Evolutionary conservation across 441 rosid species (phyloP), one percentile per base, ranked within the genome.

Genomic region (Gossypium gossypioides): DNA sequence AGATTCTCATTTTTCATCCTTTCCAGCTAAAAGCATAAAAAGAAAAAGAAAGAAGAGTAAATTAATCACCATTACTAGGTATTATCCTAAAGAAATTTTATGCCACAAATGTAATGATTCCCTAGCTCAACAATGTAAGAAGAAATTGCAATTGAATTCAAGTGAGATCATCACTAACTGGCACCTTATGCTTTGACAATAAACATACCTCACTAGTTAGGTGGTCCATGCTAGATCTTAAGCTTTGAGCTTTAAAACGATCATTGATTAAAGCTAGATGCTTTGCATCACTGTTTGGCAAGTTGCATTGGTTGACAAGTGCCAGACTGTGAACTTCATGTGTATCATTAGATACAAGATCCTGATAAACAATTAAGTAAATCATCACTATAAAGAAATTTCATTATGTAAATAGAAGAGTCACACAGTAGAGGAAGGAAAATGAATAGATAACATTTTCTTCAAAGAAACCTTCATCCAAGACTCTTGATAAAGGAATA

Each of bases 1-100:
- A 90, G 83, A 77, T 96, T 96, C 86, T 93, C 99, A 50, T 86
- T 91, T 83, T 96, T 96, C 99, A 96, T 91, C 77, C 88, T 84
- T 79, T 96, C 97, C 86, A 96, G 79, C 98, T 96, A 85, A 81
- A 74, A 50, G 63, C 40, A 52, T 2, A n/a, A 25, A 25, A 75
- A 24, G 19, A 27, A 27, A 5, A 58, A 58, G 8, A 68, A 57
- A 25, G 37, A 29, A 37, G 10, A 37, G 27, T 58, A 19, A 56
- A 76, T 57, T 77, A 78, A 79, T 69, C 44, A 55, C 48, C 51
- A 66, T 18, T 64, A 66, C 32, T 7, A 19, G 24, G 40, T 6
- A 2, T 67, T 48, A 67, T 50, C 58, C 52, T 48, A 29, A 48
- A 27, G 15, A 67, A 48, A 15, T 50, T 24, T 48, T 67, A 64